Base-by-base conservation (phyloP, 805 yeast genomes). In the Komagataella pseudopastoris region DNA sequence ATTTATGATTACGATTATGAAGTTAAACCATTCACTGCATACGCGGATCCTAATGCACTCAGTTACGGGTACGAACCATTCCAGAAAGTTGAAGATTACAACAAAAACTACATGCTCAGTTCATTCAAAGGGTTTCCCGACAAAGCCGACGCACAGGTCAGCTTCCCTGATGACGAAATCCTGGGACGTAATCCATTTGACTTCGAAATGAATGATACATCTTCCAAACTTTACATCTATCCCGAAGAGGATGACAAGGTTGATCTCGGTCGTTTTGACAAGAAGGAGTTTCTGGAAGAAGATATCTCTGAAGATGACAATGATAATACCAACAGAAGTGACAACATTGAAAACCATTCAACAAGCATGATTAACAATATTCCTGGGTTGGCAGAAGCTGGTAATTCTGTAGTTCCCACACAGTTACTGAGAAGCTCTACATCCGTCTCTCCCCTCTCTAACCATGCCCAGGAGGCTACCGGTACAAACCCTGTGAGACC, bases 11-110 rank as follows among this genome's bases (percentile, higher is more conserved):
- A 30, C 14, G 39, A 30, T 10, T 30, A 50, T 45, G 47, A 50
- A 23, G 47, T 59, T 7, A 59, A 63, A 45, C 75, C 75, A 8
- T 71, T 71, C 56, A 63, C 64, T 43, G 67, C 66, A 46, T 71
- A 71, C 52, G 74, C 69, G 45, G 65, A 70, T 56, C 74, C 74
- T 4, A 30, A 30, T 30, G 39, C 39, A 10, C 39, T 30, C 8
- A 30, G 39, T 30, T 30, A 30, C 14, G 39, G 39, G 14, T 30
- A 30, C 14, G 39, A 30, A 30, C 39, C 39, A 3, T 30, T 30
- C 14, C 39, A 30, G 14, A 30, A 30, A 30, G 39, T 30, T 10
- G 39, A 30, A 10, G 39, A 30, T 30, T 30, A 30, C 14, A 30
- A 30, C 39, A 30, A 30, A 5, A 30, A 30, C 14, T 30, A 30